These are phyloP conservation scores for Debaryomycetaceae sp. DNA, from an alignment of 1,139 yeast species.

Conservation along the genomic window DNA sequence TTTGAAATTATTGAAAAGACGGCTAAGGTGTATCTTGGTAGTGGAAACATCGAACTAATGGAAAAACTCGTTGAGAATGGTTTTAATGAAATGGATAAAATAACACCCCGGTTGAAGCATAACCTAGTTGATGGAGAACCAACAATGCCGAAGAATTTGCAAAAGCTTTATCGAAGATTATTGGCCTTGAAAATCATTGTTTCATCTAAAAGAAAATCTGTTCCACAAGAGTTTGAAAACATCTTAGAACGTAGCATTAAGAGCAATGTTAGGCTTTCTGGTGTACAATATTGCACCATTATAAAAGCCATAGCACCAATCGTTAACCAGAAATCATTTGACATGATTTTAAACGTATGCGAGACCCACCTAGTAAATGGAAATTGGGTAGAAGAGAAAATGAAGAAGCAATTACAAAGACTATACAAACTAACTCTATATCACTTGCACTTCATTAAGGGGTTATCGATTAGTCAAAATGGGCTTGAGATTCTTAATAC, in stretches of 20 bases:
- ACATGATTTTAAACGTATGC: constrained; percentile 18
- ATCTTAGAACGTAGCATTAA: constrained; percentile 7
- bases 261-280: constrained; percentile 14
- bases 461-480: constrained; percentile 8
- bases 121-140: constrained; percentile 13
- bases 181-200: constrained; percentile 14
- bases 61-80: constrained; percentile 22
- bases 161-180: constrained; percentile 16
- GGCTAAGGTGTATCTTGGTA: constrained; percentile 23
- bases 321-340: constrained; percentile 9
- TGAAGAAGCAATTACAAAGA: constrained; percentile 18
- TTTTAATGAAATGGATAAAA: constrained; percentile 18
- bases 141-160: constrained; percentile 18
- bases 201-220: constrained; percentile 6
- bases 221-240: constrained; percentile 9
- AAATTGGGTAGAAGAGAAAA: constrained; percentile 26
- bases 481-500: constrained; percentile 23
- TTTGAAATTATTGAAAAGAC: constrained; percentile 25
- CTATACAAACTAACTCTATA: constrained; percentile 24
- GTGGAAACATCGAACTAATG: constrained; percentile 21
- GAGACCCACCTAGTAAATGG: constrained; percentile 31
- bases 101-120: constrained; percentile 11
- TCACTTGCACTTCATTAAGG: constrained; percentile 12
- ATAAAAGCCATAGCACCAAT: constrained; percentile 13
- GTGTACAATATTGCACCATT: constrained; percentile 16